Evolutionary conservation across 306 rosid genomes (phyloP).

Genomic region (Lablab purpureus): DNA sequence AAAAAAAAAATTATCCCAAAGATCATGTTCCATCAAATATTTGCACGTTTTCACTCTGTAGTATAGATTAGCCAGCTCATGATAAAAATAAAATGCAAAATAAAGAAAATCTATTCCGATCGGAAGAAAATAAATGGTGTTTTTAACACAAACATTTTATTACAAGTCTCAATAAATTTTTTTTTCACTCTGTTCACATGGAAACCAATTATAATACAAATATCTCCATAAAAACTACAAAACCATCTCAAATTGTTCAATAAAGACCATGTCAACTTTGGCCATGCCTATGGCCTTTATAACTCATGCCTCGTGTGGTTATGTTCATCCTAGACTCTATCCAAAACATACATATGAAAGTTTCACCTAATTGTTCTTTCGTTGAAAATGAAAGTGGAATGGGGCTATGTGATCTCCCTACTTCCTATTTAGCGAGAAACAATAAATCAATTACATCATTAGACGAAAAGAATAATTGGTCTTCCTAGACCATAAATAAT

Average conservation of each 20-base stretch:
- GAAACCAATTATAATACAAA: slow-evolving; percentile 21
- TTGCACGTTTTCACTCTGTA: neutral
- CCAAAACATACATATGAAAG: slow-evolving; percentile 37
- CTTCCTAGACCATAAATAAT: slow-evolving; percentile 54
- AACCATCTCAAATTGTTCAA: slow-evolving; percentile 32
- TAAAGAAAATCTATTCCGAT: neutral
- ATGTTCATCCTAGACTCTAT: slow-evolving; percentile 31
- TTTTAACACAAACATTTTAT: neutral
- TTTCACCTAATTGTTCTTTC: slow-evolving; percentile 21
- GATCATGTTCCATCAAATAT: neutral
- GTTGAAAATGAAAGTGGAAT: slow-evolving; percentile 2
- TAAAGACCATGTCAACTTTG: neutral
- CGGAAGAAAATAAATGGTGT: neutral
- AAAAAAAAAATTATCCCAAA: too few species aligned
- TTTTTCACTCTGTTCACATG: neutral
- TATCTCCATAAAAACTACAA: slow-evolving; percentile 28
- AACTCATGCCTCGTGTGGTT: slow-evolving; percentile 1
- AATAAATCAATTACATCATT: slow-evolving; percentile 22
- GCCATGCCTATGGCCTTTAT: slow-evolving; percentile 14
- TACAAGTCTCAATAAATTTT: neutral
- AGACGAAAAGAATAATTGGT: slow-evolving; percentile 42
- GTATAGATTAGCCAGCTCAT: neutral
- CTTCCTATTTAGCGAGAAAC: slow-evolving; percentile 29
- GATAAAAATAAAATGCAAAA: neutral
- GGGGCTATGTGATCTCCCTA: slow-evolving; percentile 14